Conservation (phyloP, 2,329 filamentous ascomycete species). For the Zymoseptoria pseudotritici region DNA sequence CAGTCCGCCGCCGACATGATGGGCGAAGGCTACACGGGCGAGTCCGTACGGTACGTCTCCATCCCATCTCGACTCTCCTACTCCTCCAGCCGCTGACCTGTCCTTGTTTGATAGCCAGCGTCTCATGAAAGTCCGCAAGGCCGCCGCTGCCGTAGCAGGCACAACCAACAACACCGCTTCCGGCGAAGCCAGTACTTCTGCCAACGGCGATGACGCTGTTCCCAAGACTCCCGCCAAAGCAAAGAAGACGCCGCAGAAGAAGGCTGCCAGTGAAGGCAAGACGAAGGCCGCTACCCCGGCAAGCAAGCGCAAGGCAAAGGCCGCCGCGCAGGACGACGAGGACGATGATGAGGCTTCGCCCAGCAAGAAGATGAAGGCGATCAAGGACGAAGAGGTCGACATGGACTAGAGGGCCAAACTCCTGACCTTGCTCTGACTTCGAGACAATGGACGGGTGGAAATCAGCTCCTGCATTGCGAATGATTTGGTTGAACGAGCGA, state of each 20-base stretch:
- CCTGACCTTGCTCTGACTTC: not conserved
- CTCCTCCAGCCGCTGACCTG: too few species aligned
- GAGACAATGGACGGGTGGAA: not conserved
- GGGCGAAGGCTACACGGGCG: conserved; percentile 2
- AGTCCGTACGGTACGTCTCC: conserved; percentile 1
- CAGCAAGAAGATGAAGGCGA: conserved; percentile 5
- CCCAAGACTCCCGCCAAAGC: not conserved
- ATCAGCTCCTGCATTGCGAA: not conserved
- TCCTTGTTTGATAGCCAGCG: too few species aligned
- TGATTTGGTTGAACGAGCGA: not conserved
- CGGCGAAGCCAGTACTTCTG: not conserved
- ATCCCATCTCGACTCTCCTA: too few species aligned
- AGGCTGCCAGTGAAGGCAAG: conserved; percentile 2
- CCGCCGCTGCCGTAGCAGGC: not conserved
- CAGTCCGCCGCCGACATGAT: conserved; percentile 3
- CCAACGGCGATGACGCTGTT: not conserved
- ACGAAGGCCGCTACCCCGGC: not conserved
- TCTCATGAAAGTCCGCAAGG: conserved; percentile 6
- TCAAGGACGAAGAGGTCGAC: not conserved
- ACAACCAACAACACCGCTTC: too few species aligned
- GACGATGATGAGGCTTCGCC: conserved; percentile 1
- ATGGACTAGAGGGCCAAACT: not conserved
- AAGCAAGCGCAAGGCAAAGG: conserved; percentile 2
- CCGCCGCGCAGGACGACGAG: not conserved
- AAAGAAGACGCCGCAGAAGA: not conserved